Conservation (phyloP, 345 rosid species). For the Raphanus raphanistrum region DNA sequence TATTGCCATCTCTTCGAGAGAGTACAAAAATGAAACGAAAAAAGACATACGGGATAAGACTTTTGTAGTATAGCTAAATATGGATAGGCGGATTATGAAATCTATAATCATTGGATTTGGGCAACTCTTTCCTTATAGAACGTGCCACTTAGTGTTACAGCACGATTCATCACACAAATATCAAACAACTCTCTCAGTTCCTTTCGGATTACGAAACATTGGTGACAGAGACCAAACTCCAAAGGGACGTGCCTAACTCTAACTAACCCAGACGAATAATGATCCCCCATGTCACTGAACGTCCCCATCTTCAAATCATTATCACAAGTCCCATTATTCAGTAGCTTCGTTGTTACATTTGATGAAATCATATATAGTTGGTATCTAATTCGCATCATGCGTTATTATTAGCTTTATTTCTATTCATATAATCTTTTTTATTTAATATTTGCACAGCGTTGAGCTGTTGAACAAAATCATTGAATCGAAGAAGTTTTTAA, state of each 20-base stretch:
- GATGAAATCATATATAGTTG: not conserved
- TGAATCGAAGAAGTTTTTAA: not conserved
- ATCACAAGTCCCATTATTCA: constrained; percentile 32
- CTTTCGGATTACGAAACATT: constrained; percentile 13
- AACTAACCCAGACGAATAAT: not conserved
- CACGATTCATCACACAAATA: constrained; percentile 7
- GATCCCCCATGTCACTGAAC: constrained; percentile 14
- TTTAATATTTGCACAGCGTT: too few relatives aligned
- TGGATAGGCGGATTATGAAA: not conserved
- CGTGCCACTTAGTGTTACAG: constrained; percentile 14
- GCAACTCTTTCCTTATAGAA: not conserved
- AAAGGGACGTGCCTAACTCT: constrained; percentile 36
- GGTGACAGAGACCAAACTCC: constrained; percentile 2
- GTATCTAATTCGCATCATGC: constrained; percentile 14
- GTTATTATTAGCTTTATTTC: not conserved
- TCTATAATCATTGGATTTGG: not conserved
- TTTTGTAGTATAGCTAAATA: not conserved
- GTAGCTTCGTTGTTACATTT: constrained; percentile 19
- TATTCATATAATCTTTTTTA: too few relatives aligned
- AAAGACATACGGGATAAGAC: not conserved
- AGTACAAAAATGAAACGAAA: not conserved
- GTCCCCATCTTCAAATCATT: constrained; percentile 33
- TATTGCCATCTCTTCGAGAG: not conserved
- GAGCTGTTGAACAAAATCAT: not conserved
- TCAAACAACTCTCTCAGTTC: not conserved